Evolutionary conservation across 2,329 filamentous ascomycete genomes (phyloP).

Genomic region (Penicillium aurantiogriseum): DNA sequence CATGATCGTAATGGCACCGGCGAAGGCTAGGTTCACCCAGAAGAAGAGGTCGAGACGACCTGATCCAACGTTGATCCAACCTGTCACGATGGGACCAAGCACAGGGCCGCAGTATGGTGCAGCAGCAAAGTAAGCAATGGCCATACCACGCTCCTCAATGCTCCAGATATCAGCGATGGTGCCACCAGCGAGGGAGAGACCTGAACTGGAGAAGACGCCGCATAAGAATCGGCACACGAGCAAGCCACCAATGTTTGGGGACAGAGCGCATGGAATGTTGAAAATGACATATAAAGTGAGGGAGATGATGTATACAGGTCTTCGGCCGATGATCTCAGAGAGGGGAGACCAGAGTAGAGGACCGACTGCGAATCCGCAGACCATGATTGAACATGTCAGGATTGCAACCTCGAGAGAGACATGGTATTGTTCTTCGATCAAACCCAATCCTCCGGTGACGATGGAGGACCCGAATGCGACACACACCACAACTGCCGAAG

Average conservation of each 20-base stretch:
- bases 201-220: constrained; percentile 33
- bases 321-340: constrained; percentile 34
- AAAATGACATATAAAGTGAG: constrained; percentile 35
- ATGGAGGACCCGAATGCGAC: constrained; percentile 68
- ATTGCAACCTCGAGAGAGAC: constrained; percentile 72
- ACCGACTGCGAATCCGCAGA: constrained; percentile 69
- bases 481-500: constrained; percentile 68
- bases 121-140: constrained; percentile 77
- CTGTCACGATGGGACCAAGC: constrained; percentile 69
- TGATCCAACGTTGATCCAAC: constrained; percentile 58
- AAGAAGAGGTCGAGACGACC: constrained; percentile 34
- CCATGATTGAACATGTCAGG: constrained; percentile 69
- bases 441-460: constrained; percentile 69
- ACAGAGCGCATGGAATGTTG: constrained; percentile 37
- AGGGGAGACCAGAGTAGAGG: constrained; percentile 33
- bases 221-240: constrained; percentile 31
- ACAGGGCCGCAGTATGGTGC: constrained; percentile 77
- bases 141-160: constrained; percentile 74
- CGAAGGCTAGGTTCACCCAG: constrained; percentile 36
- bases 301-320: constrained; percentile 36
- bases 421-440: constrained; percentile 61
- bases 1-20: constrained; percentile 25
- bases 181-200: constrained; percentile 30
- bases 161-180: constrained; percentile 64
- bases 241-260: constrained; percentile 32